Evolutionary conservation across 2,329 filamentous ascomycete species (phyloP), one percentile per base, ranked within the genome.

Genomic region (Hypoxylon sp.): DNA sequence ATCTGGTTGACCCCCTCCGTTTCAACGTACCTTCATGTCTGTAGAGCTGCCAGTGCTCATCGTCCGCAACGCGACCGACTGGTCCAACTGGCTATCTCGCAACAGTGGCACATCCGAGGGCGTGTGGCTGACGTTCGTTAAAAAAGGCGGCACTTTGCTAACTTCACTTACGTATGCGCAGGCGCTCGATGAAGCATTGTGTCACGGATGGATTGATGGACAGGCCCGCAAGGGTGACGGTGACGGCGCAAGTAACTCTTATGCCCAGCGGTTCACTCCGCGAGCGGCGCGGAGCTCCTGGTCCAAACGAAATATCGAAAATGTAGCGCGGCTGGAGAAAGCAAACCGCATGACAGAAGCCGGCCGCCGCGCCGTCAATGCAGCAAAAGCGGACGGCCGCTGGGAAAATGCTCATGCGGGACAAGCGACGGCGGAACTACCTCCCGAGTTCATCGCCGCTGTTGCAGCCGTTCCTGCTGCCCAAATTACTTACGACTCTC

Each of bases 191-290:
- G 77, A 81, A 35, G 87, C 87, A 0, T 80, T 90, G 5, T 90
- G 87, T 74, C 86, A 85, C 72, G 88, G 88, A 46, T 90, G 88
- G 88, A 90, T 90, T 63, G 87, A 90, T 74, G 86, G 88, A 0
- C 86, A 87, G 72, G 81, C 81, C 1, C 79, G 79, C 17, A 59
- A 54, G 13, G 48, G 54, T 26, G 31, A 58, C 14, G 48, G 37
- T 13, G 24, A 37, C 26, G 83, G 88, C 68, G 81, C 80, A 0
- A 72, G 77, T 2, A 83, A 82, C 13, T 67, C 53, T 70, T 89
- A 86, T 75, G 74, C 86, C 1, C 86, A 87, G 71, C 83, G 87
- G 8, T 90, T 88, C 79, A 88, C 87, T 1, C 88, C 87, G 1
- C 86, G 88, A 3, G 82, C 84, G 2, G 75, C 81, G 31, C 83